Conservation (phyloP, 352 stramenopile species). For the Pythium guiyangense region DNA sequence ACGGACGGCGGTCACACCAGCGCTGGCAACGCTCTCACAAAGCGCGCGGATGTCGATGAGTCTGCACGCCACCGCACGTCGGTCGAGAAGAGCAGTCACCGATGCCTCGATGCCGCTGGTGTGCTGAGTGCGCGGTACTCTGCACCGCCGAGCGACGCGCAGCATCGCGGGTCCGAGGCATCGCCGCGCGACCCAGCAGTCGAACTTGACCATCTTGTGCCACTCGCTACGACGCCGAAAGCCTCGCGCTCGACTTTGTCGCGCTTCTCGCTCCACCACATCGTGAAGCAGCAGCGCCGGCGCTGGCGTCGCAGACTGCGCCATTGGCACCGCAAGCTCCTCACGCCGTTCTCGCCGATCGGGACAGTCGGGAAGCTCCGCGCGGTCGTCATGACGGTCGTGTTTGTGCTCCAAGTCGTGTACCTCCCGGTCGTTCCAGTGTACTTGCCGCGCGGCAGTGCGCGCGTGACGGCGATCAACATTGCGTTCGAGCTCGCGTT, state of each 20-base stretch:
- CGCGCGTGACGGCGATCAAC: slow-evolving; percentile 2
- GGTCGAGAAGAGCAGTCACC: not conserved
- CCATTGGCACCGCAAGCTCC: not conserved
- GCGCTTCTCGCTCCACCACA: not conserved
- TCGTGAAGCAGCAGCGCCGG: not conserved
- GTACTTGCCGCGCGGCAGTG: slow-evolving; percentile 2
- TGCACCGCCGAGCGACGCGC: too few relatives aligned
- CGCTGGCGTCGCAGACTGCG: not conserved
- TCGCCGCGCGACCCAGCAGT: not conserved
- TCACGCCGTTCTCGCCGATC: slow-evolving; percentile 4
- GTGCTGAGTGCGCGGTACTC: too few relatives aligned
- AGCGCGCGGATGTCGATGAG: not conserved
- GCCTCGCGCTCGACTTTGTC: not conserved
- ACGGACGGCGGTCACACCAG: not conserved
- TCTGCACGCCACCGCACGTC: too few relatives aligned
- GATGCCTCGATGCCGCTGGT: not conserved
- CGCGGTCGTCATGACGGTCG: slow-evolving; percentile 1
- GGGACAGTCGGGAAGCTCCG: not conserved
- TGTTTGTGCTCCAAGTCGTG: slow-evolving; percentile 6
- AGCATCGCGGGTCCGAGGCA: too few relatives aligned
- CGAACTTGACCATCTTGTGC: not conserved
- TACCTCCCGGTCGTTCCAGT: slow-evolving; percentile 3
- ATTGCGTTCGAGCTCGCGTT: slow-evolving; percentile 11
- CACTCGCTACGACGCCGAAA: not conserved
- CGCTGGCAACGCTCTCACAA: not conserved